Evolutionary conservation across 495 filamentous ascomycete genomes (phyloP), one percentile per base, ranked within the genome.

Genomic region (Daldinia caldariorum): DNA sequence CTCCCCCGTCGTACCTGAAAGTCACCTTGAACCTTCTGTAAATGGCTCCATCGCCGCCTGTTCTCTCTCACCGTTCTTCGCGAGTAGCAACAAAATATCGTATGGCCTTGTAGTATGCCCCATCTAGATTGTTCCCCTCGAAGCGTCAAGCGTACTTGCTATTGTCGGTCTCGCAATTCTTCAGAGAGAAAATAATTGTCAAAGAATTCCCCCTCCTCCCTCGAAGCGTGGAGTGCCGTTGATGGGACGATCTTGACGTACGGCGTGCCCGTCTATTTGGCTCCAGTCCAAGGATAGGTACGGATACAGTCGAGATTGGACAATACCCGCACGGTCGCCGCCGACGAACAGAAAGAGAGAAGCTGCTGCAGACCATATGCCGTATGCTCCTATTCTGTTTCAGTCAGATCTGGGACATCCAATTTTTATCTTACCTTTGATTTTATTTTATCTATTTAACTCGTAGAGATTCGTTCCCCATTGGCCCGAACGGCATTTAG

Each of bases 401-500:
- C 74, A 74, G 74, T 75, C 72, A 74, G 74, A 77, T 77, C 74
- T 77, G 69, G 72, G 64, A 75, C 71, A 35, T 35, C 34, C 34
- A 50, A 67, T 60, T 63, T 55, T 68, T 68, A 67, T 59, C 38
- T 57, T 18, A 51, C 51, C 43, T 50, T 67, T 32, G 34, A 49
- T 71, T 56, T 18, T 55, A 49, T 71, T 56, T 18, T 55, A 53
- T 53, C 6, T 53, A 53, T 53, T 53, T 56, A 34, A 31, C 61
- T 57, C 60, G 31, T 37, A 29, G 26, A 18, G n/a, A 9, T 37
- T 51, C 37, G 57, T 32, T 22, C 45, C 63, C 62, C 32, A 69
- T 73, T 72, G 70, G 70, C 57, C 53, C 61, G 53, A 50, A 56
- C 55, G 60, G 20, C 45, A 53, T 69, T 58, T 26, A 37, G 29